Evolutionary conservation across 495 filamentous ascomycete species (phyloP).

Genomic region (Mycothermus thermophilus): DNA sequence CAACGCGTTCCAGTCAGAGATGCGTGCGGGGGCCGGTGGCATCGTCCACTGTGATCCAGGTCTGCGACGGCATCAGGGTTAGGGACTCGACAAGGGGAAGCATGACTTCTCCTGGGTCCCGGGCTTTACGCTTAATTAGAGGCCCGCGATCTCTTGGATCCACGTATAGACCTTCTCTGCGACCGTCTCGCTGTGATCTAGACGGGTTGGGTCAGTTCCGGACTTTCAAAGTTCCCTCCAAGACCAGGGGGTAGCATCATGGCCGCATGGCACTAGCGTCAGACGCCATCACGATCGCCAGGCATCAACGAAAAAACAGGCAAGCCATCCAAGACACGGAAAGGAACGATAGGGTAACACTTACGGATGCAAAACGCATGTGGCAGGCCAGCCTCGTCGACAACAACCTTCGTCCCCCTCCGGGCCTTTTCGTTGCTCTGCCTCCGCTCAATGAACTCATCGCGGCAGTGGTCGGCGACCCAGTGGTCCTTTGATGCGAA

Average conservation of each 20-base stretch:
- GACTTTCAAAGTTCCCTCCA: too few species aligned
- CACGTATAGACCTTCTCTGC: slow-evolving; percentile 51
- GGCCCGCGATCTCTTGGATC: slow-evolving; percentile 39
- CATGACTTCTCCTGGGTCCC: too few species aligned
- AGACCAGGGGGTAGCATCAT: too few species aligned
- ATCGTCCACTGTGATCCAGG: too few species aligned
- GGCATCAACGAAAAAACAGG: slow-evolving; percentile 1
- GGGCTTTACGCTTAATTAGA: too few species aligned
- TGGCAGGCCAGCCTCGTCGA: slow-evolving; percentile 59
- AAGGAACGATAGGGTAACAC: slow-evolving; percentile 18
- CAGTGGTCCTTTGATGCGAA: slow-evolving; percentile 69
- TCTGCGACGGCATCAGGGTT: too few species aligned
- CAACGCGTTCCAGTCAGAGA: too few species aligned
- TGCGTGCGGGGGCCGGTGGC: too few species aligned
- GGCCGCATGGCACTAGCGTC: too few species aligned
- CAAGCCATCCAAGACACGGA: not conserved
- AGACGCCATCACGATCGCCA: too few species aligned
- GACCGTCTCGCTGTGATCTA: slow-evolving; percentile 49
- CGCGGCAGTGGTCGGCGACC: slow-evolving; percentile 63
- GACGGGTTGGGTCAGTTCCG: not conserved
- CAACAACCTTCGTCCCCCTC: slow-evolving; percentile 37
- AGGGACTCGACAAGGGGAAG: too few species aligned
- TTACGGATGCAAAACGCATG: slow-evolving; percentile 74
- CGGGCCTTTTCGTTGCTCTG: slow-evolving; percentile 16
- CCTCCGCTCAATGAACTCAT: slow-evolving; percentile 52